phyloP scores from a whole-genome alignment of 352 stramenopile species.

The Pythium aphanidermatum region DNA sequence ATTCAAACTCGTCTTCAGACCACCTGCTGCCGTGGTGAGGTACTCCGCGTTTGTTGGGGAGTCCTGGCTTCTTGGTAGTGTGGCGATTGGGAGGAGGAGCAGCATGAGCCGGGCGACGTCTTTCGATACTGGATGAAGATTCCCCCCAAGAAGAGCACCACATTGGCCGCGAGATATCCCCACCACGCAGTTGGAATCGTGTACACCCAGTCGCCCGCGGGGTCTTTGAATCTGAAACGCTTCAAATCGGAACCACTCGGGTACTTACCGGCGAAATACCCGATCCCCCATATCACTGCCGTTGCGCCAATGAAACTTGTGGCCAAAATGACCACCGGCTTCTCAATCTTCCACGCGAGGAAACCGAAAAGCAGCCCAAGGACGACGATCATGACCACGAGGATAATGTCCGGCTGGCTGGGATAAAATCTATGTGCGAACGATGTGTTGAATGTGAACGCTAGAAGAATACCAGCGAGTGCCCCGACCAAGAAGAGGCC shows the following conservation, averaged over 20 bases:
- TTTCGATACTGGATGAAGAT: slow-evolving; percentile 28
- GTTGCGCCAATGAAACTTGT: slow-evolving; percentile 44
- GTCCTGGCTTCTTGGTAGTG: too few species aligned
- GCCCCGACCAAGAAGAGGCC: slow-evolving; percentile 40
- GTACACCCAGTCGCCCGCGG: slow-evolving; percentile 20
- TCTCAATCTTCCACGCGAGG: slow-evolving; percentile 42
- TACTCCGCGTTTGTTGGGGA: too few species aligned
- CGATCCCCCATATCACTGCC: slow-evolving; percentile 37
- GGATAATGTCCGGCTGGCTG: slow-evolving; percentile 33
- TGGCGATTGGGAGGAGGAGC: too few species aligned
- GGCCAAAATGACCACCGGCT: slow-evolving; percentile 42
- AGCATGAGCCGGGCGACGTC: slow-evolving; percentile 6
- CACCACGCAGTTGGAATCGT: slow-evolving; percentile 29
- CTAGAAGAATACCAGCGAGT: slow-evolving; percentile 30
- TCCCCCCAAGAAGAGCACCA: slow-evolving; percentile 20
- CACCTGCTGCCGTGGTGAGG: too few species aligned
- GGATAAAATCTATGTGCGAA: slow-evolving; percentile 30
- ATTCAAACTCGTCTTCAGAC: too few species aligned
- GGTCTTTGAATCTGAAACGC: slow-evolving; percentile 22
- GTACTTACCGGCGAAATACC: slow-evolving; percentile 53
- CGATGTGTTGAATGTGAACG: slow-evolving; percentile 47
- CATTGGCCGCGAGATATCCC: slow-evolving; percentile 27
- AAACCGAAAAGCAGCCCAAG: slow-evolving; percentile 31
- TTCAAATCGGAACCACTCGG: slow-evolving; percentile 44
- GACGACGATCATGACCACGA: slow-evolving; percentile 39